Percentiles rank a stretch among this genome's conserved stretches.
Evolutionary conservation across 495 filamentous ascomycete species (phyloP).

Genomic region (Neurospora sp.): DNA sequence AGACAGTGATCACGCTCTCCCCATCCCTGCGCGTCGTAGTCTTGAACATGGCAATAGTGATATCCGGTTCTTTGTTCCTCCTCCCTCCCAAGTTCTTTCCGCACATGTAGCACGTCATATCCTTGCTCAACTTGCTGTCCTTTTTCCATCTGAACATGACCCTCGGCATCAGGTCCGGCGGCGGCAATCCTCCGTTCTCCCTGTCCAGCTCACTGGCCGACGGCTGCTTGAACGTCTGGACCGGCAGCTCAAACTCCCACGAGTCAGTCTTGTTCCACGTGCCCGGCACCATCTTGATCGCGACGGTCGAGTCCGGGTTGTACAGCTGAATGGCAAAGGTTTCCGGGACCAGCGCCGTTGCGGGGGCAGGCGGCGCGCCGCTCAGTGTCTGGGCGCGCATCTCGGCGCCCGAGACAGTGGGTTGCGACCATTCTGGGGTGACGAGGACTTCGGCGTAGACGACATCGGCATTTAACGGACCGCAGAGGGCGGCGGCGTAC

Average conservation of each 20-base stretch:
- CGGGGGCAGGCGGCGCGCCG: conserved; percentile 54
- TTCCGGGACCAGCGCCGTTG: conserved; percentile 67
- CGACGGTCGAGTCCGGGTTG: conserved; percentile 80
- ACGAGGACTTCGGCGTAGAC: conserved; percentile 83
- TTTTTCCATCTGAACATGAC: conserved; percentile 85
- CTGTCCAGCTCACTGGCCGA: conserved; percentile 69
- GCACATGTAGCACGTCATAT: conserved; percentile 71
- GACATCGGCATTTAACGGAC: conserved; percentile 69
- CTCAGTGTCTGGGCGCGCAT: conserved; percentile 53
- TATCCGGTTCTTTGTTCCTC: conserved; percentile 85
- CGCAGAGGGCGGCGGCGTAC: conserved; percentile 78
- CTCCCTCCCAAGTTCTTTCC: conserved; percentile 63
- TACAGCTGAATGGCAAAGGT: conserved; percentile 81
- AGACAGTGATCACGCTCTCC: conserved; percentile 58
- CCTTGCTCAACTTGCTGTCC: conserved; percentile 72
- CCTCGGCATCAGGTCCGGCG: conserved; percentile 62
- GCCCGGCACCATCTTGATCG: conserved; percentile 58
- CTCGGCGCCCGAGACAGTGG: conserved; percentile 68
- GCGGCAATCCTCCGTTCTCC: conserved; percentile 54
- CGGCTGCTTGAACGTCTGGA: conserved; percentile 71
- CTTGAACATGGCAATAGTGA: conserved; percentile 77
- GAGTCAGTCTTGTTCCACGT: conserved; percentile 67
- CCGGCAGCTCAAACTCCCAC: conserved; percentile 91
- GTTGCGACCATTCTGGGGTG: conserved; percentile 73
- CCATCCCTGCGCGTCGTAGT: conserved; percentile 13